Evolutionary conservation across 306 rosid species (phyloP).

Genomic region (Geum urbanum): DNA sequence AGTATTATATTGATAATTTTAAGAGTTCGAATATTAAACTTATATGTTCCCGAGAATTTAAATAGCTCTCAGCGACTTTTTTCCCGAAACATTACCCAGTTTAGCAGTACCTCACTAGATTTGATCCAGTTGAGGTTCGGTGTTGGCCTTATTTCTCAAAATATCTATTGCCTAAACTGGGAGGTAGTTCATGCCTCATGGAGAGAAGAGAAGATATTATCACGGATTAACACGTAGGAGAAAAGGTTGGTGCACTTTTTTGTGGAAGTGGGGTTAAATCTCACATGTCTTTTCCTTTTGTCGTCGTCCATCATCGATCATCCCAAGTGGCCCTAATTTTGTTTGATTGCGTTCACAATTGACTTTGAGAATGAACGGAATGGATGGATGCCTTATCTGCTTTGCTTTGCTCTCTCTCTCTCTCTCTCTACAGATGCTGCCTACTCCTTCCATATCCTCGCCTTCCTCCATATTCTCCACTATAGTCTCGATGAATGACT

Average conservation of each 20-base stretch:
- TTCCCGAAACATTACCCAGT: too few species aligned
- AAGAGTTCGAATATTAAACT: too few species aligned
- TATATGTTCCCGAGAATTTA: too few species aligned
- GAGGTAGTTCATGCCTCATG: background rate
- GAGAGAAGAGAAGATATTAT: background rate
- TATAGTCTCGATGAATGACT: too few species aligned
- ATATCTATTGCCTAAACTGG: background rate
- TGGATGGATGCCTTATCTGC: too few species aligned
- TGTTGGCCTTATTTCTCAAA: background rate
- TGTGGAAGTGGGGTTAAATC: slow-evolving; percentile 20
- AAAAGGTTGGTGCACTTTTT: background rate
- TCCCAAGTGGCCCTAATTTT: background rate
- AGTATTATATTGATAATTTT: too few species aligned
- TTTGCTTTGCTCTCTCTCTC: background rate
- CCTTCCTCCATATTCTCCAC: background rate
- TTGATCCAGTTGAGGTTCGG: background rate
- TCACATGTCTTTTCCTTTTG: slow-evolving; percentile 11
- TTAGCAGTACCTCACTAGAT: background rate
- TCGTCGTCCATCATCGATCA: background rate
- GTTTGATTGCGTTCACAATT: background rate
- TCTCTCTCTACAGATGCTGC: background rate
- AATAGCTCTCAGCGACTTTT: too few species aligned
- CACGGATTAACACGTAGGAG: background rate
- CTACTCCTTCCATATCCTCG: too few species aligned
- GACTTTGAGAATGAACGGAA: background rate